phyloP scores from a whole-genome alignment of 306 rosid genomes.

The Mimosa bimucronata region DNA sequence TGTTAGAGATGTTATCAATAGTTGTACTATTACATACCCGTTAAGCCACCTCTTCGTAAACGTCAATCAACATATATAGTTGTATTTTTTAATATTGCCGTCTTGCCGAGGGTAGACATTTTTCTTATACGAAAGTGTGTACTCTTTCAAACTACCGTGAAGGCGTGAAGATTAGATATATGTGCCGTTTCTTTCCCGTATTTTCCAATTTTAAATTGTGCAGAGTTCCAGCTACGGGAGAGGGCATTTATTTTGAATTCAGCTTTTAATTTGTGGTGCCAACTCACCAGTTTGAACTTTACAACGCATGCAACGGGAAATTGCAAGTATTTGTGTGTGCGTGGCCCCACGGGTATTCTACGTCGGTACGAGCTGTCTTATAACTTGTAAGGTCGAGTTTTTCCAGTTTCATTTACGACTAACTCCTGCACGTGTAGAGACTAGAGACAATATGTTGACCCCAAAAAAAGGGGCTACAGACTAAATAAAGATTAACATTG shows the following conservation, averaged over 20 bases:
- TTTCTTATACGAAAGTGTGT: conserved; percentile 19
- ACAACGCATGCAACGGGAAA: conserved; percentile 47
- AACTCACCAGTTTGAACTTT: conserved; percentile 56
- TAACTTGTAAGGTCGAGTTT: conserved; percentile 1
- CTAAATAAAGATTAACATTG: not conserved
- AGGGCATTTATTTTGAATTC: conserved; percentile 16
- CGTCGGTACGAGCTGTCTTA: conserved; percentile 25
- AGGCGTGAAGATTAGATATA: conserved; percentile 32
- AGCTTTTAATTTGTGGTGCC: conserved; percentile 34
- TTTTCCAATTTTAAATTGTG: conserved; percentile 1
- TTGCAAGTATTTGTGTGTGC: not conserved
- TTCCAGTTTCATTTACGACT: conserved; percentile 1
- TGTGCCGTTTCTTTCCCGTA: not conserved
- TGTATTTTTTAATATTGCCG: not conserved
- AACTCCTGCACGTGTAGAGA: conserved; percentile 18
- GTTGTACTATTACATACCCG: not conserved
- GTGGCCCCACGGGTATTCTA: not conserved
- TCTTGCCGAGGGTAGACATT: not conserved
- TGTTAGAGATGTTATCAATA: not conserved
- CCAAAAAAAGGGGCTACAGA: not conserved
- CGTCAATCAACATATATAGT: not conserved
- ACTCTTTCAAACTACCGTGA: not conserved
- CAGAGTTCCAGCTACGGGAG: conserved; percentile 3
- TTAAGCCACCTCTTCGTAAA: not conserved
- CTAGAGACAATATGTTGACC: not conserved